Percentiles rank a stretch among this genome's conserved stretches.
These are phyloP conservation scores for Claviceps maximensis DNA, from an alignment of 2,329 filamentous ascomycete species.

Conservation along the genomic window DNA sequence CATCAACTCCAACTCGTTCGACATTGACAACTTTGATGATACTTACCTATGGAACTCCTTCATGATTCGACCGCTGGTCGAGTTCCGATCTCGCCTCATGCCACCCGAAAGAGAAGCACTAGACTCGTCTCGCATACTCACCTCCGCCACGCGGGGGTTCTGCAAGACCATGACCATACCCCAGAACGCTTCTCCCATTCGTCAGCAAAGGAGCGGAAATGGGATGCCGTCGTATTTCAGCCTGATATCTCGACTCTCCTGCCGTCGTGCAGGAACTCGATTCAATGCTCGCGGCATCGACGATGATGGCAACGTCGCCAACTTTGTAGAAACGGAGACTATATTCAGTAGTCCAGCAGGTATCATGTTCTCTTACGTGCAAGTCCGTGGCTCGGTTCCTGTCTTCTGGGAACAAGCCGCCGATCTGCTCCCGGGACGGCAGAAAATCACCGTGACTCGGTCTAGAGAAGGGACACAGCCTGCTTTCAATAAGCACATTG, in stretches of 20 bases:
- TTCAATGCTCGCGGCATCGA: conserved; percentile 98
- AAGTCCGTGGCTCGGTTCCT: conserved; percentile 84
- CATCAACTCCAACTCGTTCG: conserved; percentile 64
- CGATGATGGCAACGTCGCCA: conserved; percentile 92
- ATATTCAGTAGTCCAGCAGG: conserved; percentile 73
- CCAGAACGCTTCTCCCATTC: conserved; percentile 58
- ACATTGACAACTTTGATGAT: conserved; percentile 85
- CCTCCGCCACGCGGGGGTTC: conserved; percentile 87
- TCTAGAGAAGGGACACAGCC: conserved; percentile 85
- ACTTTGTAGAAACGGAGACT: conserved; percentile 97
- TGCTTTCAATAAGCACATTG: conserved; percentile 91
- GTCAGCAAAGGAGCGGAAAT: conserved; percentile 36
- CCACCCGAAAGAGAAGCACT: conserved; percentile 62
- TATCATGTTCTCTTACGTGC: conserved; percentile 81
- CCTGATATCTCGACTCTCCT: conserved; percentile 83
- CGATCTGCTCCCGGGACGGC: conserved; percentile 77
- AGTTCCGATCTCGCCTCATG: conserved; percentile 73
- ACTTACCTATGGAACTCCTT: conserved; percentile 96
- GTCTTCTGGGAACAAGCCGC: conserved; percentile 95
- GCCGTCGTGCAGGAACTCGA: conserved; percentile 77
- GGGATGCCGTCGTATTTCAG: conserved; percentile 76
- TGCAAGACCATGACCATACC: conserved; percentile 79
- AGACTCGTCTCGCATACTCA: conserved; percentile 79
- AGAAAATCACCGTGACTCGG: conserved; percentile 84
- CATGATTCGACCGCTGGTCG: conserved; percentile 87